A percentile compares a stretch with the other conserved stretches of the same genome.
phyloP scores from a whole-genome alignment of 306 rosid genomes.

The Purshia tridentata region DNA sequence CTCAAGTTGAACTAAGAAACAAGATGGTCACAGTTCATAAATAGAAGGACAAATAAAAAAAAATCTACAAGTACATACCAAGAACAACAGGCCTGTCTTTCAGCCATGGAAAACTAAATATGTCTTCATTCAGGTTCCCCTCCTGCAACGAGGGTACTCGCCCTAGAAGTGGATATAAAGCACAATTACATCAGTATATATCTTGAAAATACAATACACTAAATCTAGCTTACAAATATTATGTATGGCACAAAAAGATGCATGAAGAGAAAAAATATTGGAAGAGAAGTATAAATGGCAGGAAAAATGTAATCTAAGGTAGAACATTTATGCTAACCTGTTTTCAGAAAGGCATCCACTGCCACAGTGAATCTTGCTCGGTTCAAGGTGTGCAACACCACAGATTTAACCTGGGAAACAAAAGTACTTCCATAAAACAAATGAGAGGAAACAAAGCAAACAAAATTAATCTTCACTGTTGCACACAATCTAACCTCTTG shows the following conservation, averaged over 20 bases:
- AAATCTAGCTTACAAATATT: background rate
- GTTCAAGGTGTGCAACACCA: constrained; percentile 93
- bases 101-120: constrained; percentile 84
- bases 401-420: constrained; percentile 76
- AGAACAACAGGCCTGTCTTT: constrained; percentile 85
- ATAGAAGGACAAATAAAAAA: constrained; percentile 8
- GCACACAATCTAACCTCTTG: constrained; percentile 66
- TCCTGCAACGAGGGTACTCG: constrained; percentile 79
- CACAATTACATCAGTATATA: constrained; percentile 13
- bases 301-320: constrained; percentile 23
- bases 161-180: constrained; percentile 47
- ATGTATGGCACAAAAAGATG: background rate
- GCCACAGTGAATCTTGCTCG: constrained; percentile 86
- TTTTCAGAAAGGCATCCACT: constrained; percentile 75
- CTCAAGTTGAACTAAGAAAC: constrained; percentile 20
- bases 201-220: constrained; percentile 8
- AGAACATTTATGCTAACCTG: constrained; percentile 50
- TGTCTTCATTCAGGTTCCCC: constrained; percentile 76
- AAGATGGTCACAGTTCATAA: constrained; percentile 28
- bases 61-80: constrained; percentile 45
- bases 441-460: constrained; percentile 4
- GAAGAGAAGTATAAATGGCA: background rate
- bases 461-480: constrained; percentile 11
- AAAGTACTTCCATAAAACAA: constrained; percentile 22
- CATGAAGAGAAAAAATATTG: background rate